Evolutionary conservation across 1,139 yeast species (phyloP).

Genomic region (Meyerozyma smithsonii): DNA sequence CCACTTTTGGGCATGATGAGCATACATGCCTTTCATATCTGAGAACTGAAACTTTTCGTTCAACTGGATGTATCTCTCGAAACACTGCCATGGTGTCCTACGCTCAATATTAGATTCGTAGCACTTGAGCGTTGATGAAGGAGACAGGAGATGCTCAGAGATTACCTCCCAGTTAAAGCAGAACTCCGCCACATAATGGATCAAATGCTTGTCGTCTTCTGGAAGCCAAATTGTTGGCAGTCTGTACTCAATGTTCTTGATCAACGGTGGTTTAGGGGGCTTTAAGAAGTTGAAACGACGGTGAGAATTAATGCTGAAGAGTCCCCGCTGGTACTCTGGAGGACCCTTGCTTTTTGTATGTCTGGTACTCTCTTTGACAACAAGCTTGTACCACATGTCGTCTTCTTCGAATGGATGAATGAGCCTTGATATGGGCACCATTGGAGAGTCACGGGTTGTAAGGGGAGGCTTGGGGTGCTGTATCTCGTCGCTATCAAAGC

Average conservation of each 20-base stretch:
- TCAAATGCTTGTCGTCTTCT: slow-evolving; percentile 78
- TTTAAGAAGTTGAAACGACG: slow-evolving; percentile 58
- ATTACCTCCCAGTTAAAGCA: slow-evolving; percentile 92
- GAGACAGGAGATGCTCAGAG: slow-evolving; percentile 67
- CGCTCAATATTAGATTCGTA: slow-evolving; percentile 87
- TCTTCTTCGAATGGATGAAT: slow-evolving; percentile 60
- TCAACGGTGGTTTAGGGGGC: slow-evolving; percentile 87
- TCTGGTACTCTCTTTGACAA: slow-evolving; percentile 43
- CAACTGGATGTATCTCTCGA: slow-evolving; percentile 90
- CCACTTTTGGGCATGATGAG: slow-evolving; percentile 86
- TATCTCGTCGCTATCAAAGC: slow-evolving; percentile 36
- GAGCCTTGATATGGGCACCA: slow-evolving; percentile 57
- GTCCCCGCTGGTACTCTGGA: slow-evolving; percentile 50
- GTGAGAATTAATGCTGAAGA: slow-evolving; percentile 55
- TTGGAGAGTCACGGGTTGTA: slow-evolving; percentile 18
- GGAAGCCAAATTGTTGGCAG: slow-evolving; percentile 96
- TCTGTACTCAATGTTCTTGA: slow-evolving; percentile 71
- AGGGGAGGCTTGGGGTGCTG: slow-evolving; percentile 13
- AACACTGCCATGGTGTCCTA: slow-evolving; percentile 98
- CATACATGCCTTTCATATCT: slow-evolving; percentile 85
- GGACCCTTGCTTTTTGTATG: slow-evolving; percentile 18
- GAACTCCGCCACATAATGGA: slow-evolving; percentile 79
- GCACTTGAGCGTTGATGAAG: slow-evolving; percentile 50
- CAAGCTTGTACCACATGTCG: slow-evolving; percentile 58
- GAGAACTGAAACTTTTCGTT: slow-evolving; percentile 81